These are phyloP conservation scores for Hypocreales sp. DNA, from an alignment of 2,329 filamentous ascomycete species.

Conservation along the genomic window DNA sequence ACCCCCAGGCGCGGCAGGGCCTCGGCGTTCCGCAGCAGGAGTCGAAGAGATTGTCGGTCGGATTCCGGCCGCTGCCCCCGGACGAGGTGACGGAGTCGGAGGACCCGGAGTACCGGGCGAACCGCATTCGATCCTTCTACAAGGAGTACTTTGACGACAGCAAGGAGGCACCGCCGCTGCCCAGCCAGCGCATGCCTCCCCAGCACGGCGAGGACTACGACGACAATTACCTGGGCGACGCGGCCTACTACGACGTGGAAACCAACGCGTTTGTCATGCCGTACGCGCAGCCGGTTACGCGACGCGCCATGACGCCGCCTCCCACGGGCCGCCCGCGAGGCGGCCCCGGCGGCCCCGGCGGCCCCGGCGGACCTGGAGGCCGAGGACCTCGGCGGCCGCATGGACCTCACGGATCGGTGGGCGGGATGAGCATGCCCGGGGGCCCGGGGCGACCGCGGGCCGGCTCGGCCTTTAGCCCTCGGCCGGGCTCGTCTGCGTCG, in stretches of 20 bases:
- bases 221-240: conserved; percentile 52
- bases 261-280: conserved; percentile 62
- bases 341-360: conserved; percentile 13
- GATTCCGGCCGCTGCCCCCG: conserved; percentile 74
- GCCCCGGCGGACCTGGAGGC: conserved; percentile 7
- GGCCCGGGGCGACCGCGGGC: conserved; percentile 39
- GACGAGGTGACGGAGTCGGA: conserved; percentile 66
- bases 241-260: conserved; percentile 49
- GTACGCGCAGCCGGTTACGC: conserved; percentile 70
- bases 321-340: conserved; percentile 39
- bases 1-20: conserved; percentile 10
- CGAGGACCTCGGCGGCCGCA: conserved; percentile 16
- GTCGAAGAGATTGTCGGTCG: conserved; percentile 47
- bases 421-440: conserved; percentile 29
- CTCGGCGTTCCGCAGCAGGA: conserved; percentile 40
- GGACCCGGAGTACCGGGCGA: conserved; percentile 86
- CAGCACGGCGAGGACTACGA: conserved; percentile 66
- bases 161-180: conserved; percentile 31
- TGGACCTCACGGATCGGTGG: conserved; percentile 31
- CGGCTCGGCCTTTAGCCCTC: conserved; percentile 20
- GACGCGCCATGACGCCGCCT: conserved; percentile 91
- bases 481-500: conserved; percentile 49
- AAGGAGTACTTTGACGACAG: conserved; percentile 97
- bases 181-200: conserved; percentile 9
- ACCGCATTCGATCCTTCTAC: conserved; percentile 96